These are phyloP conservation scores for Asterochloris erici DNA, from an alignment of 139 green algal genomes.

Conservation along the genomic window DNA sequence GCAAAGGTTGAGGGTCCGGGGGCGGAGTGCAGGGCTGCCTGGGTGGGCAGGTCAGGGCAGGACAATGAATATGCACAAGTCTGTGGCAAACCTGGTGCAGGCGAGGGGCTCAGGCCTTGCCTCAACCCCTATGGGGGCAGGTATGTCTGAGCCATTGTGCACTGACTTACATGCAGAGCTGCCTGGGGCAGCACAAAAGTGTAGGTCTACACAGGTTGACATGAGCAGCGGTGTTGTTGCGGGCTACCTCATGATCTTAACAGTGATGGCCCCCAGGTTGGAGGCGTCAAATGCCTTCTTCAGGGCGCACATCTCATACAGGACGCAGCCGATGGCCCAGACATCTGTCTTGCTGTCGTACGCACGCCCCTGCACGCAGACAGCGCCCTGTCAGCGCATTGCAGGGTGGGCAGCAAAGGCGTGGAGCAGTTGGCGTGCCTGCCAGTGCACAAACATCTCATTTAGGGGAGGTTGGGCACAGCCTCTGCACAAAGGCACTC, in stretches of 20 bases:
- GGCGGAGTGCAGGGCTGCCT: not conserved
- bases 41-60: not conserved
- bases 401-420: too few species aligned
- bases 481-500: too few species aligned
- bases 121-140: not conserved
- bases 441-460: too few species aligned
- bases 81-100: not conserved
- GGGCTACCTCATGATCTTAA: slow-evolving; percentile 25
- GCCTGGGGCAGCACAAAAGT: not conserved
- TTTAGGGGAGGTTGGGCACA: not conserved
- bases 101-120: not conserved
- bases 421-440: too few species aligned
- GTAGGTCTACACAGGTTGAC: too few species aligned
- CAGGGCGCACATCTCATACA: slow-evolving; percentile 81
- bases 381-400: too few species aligned
- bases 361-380: slow-evolving; percentile 35
- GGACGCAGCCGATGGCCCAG: slow-evolving; percentile 79
- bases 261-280: slow-evolving; percentile 22
- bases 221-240: too few species aligned
- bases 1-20: not conserved
- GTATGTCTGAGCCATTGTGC: not conserved
- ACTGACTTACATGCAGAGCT: not conserved
- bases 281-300: slow-evolving; percentile 35
- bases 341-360: slow-evolving; percentile 79
- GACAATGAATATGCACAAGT: not conserved